Evolutionary conservation across 2,329 filamentous ascomycete genomes (phyloP), one percentile per base, ranked within the genome.

Genomic region (Neofusicoccum umdonicola): DNA sequence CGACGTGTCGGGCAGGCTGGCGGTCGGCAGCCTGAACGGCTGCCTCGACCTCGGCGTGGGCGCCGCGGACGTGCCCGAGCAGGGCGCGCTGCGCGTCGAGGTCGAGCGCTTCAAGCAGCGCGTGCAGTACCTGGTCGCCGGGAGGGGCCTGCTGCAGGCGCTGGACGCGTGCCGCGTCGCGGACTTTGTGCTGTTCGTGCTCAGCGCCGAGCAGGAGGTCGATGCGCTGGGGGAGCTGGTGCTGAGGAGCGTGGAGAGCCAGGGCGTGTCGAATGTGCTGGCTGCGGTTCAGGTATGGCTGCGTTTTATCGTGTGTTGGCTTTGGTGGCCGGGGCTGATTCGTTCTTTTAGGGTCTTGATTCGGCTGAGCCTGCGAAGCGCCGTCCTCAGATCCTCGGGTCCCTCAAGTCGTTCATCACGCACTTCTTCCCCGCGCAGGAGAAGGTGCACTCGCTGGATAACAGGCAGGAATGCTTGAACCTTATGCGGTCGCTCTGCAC

Each of bases 41-140:
- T 94, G 93, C 72, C 81, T 98, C 56, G 94, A 97, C 72, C 85
- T 96, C 64, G 22, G 3, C 22, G 22, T 22, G 22, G 86, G 92
- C 64, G 81, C 84, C 64, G 81, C 84, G 60, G 86, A 90, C 41
- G 79, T 89, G 35, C 81, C 85, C 3, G 80, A 86, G 44, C 82
- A 85, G 67, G 85, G 84, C 61, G 79, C 82, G 66, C 83, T 87
- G 62, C 87, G 87, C 64, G 88, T 93, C 34, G 83, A 88, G 7
- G 83, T 98, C 71, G 93, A 97, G 67, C 87, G 95, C 37, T 99
- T 98, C 83, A 96, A 96, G 82, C 94, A 98, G 76, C 97, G 90
- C 73, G 77, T 99, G 12, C 90, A 96, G 77, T 99, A 96, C 74
- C 78, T 97, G 8, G 87, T 91, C 0, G 82, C 90, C 0, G 86